Evolutionary conservation across 2,329 filamentous ascomycete genomes (phyloP).

Genomic region (Emmonsia crescens): DNA sequence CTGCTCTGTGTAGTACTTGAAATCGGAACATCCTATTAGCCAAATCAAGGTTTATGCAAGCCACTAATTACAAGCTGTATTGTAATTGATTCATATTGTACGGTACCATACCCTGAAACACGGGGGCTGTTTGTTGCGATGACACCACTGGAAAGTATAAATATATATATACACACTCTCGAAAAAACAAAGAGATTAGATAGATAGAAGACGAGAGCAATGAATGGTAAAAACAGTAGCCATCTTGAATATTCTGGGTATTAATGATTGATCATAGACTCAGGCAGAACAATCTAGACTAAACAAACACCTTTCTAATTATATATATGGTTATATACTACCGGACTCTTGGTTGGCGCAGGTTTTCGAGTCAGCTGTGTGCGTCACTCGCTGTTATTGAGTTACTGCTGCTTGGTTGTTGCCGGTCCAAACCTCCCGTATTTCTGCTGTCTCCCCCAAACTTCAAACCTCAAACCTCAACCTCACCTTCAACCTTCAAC

Average conservation of each 20-base stretch:
- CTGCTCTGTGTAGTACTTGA: too few species aligned
- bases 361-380: background rate
- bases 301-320: too few species aligned
- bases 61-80: background rate
- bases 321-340: background rate
- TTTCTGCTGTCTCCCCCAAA: background rate
- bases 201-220: background rate
- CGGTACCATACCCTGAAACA: background rate
- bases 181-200: background rate
- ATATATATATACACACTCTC: background rate
- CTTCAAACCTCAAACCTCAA: background rate
- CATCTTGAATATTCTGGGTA: background rate
- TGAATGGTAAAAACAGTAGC: background rate
- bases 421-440: background rate
- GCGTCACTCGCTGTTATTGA: background rate
- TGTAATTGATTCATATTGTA: background rate
- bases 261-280: background rate
- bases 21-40: background rate
- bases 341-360: background rate
- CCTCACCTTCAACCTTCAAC: background rate
- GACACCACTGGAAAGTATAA: background rate
- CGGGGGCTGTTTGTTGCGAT: background rate
- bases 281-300: background rate
- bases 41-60: background rate
- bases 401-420: background rate